Evolutionary conservation across 306 rosid genomes (phyloP), one percentile per base, ranked within the genome.

Genomic region (Leucaena leucocephala): DNA sequence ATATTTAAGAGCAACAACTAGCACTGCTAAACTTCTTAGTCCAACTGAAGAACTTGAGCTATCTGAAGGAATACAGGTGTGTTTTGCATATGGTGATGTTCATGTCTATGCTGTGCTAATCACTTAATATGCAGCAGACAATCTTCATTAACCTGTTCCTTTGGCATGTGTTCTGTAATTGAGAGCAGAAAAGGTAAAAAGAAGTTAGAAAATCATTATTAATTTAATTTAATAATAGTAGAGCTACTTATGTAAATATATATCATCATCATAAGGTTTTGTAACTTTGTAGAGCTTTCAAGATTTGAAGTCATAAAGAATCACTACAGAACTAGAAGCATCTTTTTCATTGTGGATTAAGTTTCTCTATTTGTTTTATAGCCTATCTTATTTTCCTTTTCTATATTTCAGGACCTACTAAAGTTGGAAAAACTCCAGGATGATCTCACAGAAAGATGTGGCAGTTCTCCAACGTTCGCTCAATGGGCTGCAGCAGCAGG

Each of bases 401-500:
- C 45, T 77, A 44, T 83, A 58, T 77, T 83, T 76, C 86, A 95
- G 98, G 98, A 91, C 74, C 85, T 95, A 15, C 77, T 92, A 75
- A 92, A 85, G 90, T 91, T 95, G 36, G 97, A 95, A 86, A 91
- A 86, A 86, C 92, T 95, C 64, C 90, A 83, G 76, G 92, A 85
- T 79, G 98, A 92, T 78, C 91, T 95, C 59, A 66, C 78, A 6
- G 90, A 90, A 86, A 89, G 97, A 81, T 95, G 80, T 52, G 97
- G 94, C 21, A 82, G 86, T 68, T 82, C 85, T 79, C 98, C 98
- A 57, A 86, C 97, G 17, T 87, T 87, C 69, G 90, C 89, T 54
- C 98, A 92, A 80, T 91, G 98, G 98, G 98, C 98, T 72, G 91
- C 97, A 66, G 95, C 92, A 58, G 98, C 98, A 44, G 96, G 96